Evolutionary conservation across 2,329 filamentous ascomycete species (phyloP), one percentile per base, ranked within the genome.

Genomic region (Alternaria postmessia): DNA sequence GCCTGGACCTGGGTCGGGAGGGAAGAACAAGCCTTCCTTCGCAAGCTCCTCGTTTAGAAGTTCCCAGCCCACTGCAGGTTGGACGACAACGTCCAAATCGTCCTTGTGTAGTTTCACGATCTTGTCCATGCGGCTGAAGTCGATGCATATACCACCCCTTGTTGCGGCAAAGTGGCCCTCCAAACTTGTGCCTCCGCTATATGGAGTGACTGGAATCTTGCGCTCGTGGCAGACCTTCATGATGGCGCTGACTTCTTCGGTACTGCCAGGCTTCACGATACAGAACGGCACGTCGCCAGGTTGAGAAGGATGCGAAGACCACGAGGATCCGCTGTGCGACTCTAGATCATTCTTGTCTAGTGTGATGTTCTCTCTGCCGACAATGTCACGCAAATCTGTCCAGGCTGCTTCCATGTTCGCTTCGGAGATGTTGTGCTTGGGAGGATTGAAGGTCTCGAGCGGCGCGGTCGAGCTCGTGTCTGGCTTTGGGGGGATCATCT

Each of bases 161-260:
- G 93, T 97, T 2, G 93, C 88, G 1, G 92, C 89, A 78, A 91
- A 96, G 78, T 97, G 92, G 1, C 94, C 94, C 79, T 97, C 94
- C 32, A 97, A 82, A 71, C 91, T 94, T 7, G 94, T 97, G 34
- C 94, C 94, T 43, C 94, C 94, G 58, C 90, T 93, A 80, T 93
- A 96, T 3, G 89, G 90, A 4, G 92, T 94, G 24, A 97, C 92
- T 5, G 94, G 94, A 64, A 97, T 95, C 57, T 85, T 85, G 41
- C 94, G 85, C 72, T 83, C 79, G 77, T 96, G 92, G 81, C 94
- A 97, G 57, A 97, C 81, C 81, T 94, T 94, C 89, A 96, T 94
- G 61, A 97, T 87, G 64, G 85, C 83, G n/a, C 91, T 90, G 8
- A 96, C 93, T 69, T 97, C 90, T 65, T 94, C 90, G 1, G 94